A percentile compares a stretch with the other conserved stretches of the same genome.
These are phyloP conservation scores for Pythium monospermum DNA, from an alignment of 352 stramenopile genomes.

Conservation along the genomic window DNA sequence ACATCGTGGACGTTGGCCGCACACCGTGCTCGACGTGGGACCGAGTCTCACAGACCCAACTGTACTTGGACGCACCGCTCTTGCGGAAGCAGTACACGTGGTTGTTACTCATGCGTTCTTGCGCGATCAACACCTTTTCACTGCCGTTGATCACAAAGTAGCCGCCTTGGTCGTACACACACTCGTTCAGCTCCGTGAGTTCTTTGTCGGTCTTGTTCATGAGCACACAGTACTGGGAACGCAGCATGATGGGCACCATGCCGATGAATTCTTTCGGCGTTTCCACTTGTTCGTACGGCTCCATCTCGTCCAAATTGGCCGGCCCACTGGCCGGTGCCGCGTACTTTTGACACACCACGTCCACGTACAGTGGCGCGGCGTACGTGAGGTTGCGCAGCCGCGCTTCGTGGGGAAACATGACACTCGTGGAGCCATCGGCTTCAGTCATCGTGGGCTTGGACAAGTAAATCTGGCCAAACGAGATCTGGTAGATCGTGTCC, in stretches of 20 bases:
- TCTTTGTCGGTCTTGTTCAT: conserved; percentile 92
- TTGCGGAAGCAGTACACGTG: conserved; percentile 99
- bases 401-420: conserved; percentile 99
- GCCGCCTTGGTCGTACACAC: conserved; percentile 99
- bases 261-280: conserved; percentile 95
- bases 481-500: conserved; percentile 93
- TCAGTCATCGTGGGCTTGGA: conserved; percentile 97
- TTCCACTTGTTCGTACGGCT: conserved; percentile 83
- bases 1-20: conserved; percentile 95
- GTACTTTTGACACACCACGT: conserved; percentile 95
- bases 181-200: conserved; percentile 95
- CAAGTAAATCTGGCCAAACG: conserved; percentile 98
- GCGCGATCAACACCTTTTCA: conserved; percentile 98
- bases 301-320: conserved; percentile 81
- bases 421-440: conserved; percentile 94
- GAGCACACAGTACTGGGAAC: conserved; percentile 95
- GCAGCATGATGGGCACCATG: conserved; percentile 98
- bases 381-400: conserved; percentile 99
- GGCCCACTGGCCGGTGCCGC: conserved; percentile 53
- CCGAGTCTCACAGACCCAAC: conserved; percentile 95
- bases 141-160: conserved; percentile 99
- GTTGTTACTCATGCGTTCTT: conserved; percentile 99
- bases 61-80: conserved; percentile 96
- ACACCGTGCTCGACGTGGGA: conserved; percentile 95
- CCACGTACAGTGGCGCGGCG: conserved; percentile 97